Evolutionary conservation across 1,284 basidiomycete species (phyloP).

Genomic region (Rhodotorula glutinis): DNA sequence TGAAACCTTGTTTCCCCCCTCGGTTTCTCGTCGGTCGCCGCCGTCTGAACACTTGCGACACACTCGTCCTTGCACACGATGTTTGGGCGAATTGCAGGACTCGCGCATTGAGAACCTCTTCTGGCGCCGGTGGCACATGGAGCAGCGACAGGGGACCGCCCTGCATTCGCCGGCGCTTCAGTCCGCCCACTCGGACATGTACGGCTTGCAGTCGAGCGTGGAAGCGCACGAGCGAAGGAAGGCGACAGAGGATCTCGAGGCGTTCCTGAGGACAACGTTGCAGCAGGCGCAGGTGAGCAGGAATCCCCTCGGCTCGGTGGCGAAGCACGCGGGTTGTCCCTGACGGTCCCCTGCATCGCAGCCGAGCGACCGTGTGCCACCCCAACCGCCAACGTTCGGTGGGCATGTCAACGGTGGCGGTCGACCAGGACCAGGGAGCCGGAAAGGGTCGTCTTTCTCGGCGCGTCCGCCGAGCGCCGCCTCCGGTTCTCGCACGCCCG

Average conservation of each 20-base stretch:
- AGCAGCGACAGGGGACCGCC: conserved; percentile 14
- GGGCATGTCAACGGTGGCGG: not conserved
- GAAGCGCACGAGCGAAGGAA: conserved; percentile 15
- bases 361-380: conserved; percentile 3
- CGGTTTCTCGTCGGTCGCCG: not conserved
- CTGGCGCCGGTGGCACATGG: conserved; percentile 39
- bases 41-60: not conserved
- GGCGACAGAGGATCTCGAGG: conserved; percentile 27
- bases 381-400: conserved; percentile 10
- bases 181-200: conserved; percentile 3
- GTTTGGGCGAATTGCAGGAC: conserved; percentile 9
- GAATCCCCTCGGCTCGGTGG: too few relatives aligned
- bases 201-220: conserved; percentile 10
- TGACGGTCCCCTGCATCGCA: not conserved
- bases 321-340: too few relatives aligned
- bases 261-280: conserved; percentile 27
- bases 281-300: conserved; percentile 23
- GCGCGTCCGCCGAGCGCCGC: conserved; percentile 1
- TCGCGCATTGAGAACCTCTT: conserved; percentile 38
- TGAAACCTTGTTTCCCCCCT: not conserved
- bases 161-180: conserved; percentile 5
- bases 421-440: not conserved
- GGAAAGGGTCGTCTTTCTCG: not conserved
- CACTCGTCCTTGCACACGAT: too few relatives aligned
- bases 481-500: not conserved